Evolutionary conservation across 176 grass and related monocot species (phyloP), one percentile per base, ranked within the genome.

Genomic region (Paspalum vaginatum): DNA sequence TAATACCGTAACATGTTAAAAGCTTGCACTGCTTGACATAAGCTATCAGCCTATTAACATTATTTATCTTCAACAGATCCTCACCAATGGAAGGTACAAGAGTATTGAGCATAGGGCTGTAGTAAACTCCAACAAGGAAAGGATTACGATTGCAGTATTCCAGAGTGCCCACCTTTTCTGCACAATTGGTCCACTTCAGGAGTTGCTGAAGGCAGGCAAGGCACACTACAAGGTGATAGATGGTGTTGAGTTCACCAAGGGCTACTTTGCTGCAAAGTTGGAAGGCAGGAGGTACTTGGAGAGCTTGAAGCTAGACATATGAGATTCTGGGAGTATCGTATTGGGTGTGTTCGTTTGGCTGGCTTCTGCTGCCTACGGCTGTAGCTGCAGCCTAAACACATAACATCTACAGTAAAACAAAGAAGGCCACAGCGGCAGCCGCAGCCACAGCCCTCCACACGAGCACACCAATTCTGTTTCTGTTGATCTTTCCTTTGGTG

Each of bases 231-330:
- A 84, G 68, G 27, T 48, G 4, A 17, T 84, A 37, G 75, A 78
- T 17, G 76, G 79, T 18, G 21, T 59, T 43, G 87, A 83, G 53
- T 92, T 75, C 75, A 68, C 78, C 26, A 86, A 89, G 73, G 86
- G 74, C 11, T 88, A 83, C 77, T 86, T 92, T 13, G 63, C 74
- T 18, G 79, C 82, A 2, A 92, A 83, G 63, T 44, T 83, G 41
- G 56, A 89, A 75, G 90, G 83, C 27, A 86, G 83, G 69, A 86
- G 70, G 17, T 92, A 86, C 64, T 47, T 89, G 75, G 83, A 92
- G 74, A 89, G 74, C 50, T 66, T 87, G 65, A 89, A 86, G 87
- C 70, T 86, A 24, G 58, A 32, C 20, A 61, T 45, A 66, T 76
- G 70, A 69, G 57, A 79, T 59, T 59, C 56, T 5, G 21, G 55